Base-by-base conservation (phyloP, 495 filamentous ascomycete genomes). In the Daldinia caldariorum region DNA sequence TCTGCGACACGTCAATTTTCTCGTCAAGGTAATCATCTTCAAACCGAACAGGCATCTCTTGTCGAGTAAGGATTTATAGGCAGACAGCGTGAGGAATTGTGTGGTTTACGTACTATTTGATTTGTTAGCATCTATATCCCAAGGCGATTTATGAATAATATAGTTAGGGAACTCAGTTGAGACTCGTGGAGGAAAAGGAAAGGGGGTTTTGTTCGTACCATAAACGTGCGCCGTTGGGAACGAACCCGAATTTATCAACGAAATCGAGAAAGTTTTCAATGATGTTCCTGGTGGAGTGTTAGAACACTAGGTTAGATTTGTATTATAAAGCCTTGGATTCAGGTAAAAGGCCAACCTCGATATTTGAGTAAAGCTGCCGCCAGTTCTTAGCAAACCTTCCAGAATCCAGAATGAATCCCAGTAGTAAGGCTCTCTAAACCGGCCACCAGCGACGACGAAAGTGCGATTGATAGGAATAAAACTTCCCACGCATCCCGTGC, bases 381-480 rank as follows among this genome's bases (percentile, higher is more conserved):
- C 82, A 3, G 83, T 85, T 22, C 83, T 79, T 10, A 85, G 70
- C 26, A 85, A 74, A 12, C 83, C 83, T 70, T 85, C 82, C 20
- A 84, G 5, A 35, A 84, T 85, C 83, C 83, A 85, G 71, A 79
- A 85, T 58, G 81, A 83, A 67, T 85, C 83, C 83, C 83, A 85
- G 73, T 85, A 85, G 60, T 84, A 85, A 16, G 82, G 78, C 67
- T 85, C 83, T 55, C 83, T 78, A 69, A 85, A 85, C 41, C 83
- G 80, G 12, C 83, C 83, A 20, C 83, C 83, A 2, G 83, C 83
- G 26, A 85, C 78, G 22, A 85, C 82, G 56, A 85, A 84, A 73
- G 82, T 84, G 58, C 81, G 81, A 71, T 84, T 85, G 58, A 85
- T 69, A 31, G 82, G 82, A 59, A 85, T 83, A 71, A 80, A 85